phyloP scores from a whole-genome alignment of 345 rosid genomes.

The Arabidopsis suecica region DNA sequence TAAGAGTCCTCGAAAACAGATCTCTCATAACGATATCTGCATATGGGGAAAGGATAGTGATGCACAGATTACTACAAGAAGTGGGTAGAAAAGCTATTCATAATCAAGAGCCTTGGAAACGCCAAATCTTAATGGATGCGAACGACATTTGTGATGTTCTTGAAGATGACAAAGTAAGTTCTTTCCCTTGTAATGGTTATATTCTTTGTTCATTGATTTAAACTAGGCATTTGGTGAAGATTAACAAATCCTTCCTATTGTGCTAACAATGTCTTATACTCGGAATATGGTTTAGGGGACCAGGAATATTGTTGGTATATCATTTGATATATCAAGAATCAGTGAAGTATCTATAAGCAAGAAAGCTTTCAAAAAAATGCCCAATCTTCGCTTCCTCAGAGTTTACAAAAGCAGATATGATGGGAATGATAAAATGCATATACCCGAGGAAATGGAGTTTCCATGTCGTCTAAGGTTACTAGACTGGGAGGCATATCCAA shows the following conservation, averaged over 20 bases:
- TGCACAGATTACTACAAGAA: neutral
- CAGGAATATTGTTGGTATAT: constrained; percentile 1
- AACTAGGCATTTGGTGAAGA: neutral
- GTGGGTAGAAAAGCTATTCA: neutral
- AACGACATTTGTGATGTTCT: constrained; percentile 20
- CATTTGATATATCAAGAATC: constrained; percentile 5
- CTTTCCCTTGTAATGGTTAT: neutral
- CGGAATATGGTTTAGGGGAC: constrained; percentile 28
- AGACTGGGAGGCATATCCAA: constrained; percentile 33
- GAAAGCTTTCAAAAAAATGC: constrained; percentile 14
- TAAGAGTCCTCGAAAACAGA: neutral
- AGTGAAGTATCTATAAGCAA: neutral
- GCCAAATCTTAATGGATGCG: constrained; percentile 22
- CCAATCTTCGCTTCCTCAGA: constrained; percentile 24
- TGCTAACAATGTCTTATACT: neutral
- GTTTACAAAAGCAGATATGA: neutral
- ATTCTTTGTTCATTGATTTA: neutral
- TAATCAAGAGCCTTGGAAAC: constrained; percentile 13
- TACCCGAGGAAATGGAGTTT: constrained; percentile 1
- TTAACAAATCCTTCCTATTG: neutral
- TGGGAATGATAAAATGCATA: neutral
- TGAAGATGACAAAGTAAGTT: neutral
- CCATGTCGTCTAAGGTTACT: constrained; percentile 24
- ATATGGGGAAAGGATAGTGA: neutral
- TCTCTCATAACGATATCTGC: neutral